These are phyloP conservation scores for Annulohypoxylon truncatum DNA, from an alignment of 2,329 filamentous ascomycete species.

Conservation along the genomic window DNA sequence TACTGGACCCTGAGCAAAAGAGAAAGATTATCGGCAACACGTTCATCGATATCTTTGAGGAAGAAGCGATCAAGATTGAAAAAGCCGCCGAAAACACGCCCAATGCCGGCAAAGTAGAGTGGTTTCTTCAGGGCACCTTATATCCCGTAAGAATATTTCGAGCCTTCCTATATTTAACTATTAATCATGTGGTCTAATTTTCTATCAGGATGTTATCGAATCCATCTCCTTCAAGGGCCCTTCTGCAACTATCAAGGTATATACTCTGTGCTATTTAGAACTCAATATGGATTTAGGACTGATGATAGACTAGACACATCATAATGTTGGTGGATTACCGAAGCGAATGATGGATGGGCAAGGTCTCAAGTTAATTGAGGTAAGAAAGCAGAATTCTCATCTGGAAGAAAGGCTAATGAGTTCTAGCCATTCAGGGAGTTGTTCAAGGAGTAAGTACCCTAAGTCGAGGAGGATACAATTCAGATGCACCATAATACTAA, in stretches of 20 bases:
- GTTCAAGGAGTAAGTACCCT: conserved; percentile 70
- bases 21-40: conserved; percentile 88
- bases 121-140: conserved; percentile 87
- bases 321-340: conserved; percentile 59
- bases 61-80: conserved; percentile 76
- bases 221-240: conserved; percentile 61
- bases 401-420: background rate
- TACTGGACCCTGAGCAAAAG: conserved; percentile 88
- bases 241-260: conserved; percentile 62
- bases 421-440: conserved; percentile 51
- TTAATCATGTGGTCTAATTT: background rate
- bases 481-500: background rate
- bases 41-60: conserved; percentile 85
- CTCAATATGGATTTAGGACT: background rate
- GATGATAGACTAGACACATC: conserved; percentile 51
- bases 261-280: background rate
- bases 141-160: conserved; percentile 62
- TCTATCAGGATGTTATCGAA: conserved; percentile 56
- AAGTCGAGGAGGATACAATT: background rate
- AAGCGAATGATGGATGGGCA: conserved; percentile 45
- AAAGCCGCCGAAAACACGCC: conserved; percentile 73
- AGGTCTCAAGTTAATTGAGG: conserved; percentile 75
- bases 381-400: background rate
- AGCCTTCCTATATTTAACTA: conserved; percentile 53
- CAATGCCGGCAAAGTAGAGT: conserved; percentile 81